A percentile compares a stretch with the other conserved stretches of the same genome.
These are phyloP conservation scores for Rhytidhysteron rufulum DNA, from an alignment of 2,329 filamentous ascomycete species.

Conservation along the genomic window DNA sequence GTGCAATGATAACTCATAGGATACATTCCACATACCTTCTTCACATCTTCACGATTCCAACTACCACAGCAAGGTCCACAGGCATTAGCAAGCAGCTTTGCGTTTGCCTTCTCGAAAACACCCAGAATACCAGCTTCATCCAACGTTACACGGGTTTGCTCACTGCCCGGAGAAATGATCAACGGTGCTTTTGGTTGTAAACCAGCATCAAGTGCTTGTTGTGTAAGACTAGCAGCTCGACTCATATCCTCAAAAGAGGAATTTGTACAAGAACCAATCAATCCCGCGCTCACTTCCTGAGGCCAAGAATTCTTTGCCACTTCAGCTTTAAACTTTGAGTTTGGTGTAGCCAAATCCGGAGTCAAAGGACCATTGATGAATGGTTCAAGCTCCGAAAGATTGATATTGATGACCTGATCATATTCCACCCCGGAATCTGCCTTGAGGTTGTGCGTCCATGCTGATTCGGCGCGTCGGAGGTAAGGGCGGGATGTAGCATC, in stretches of 20 bases:
- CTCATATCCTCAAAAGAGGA: constrained; percentile 86
- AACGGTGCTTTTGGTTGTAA: constrained; percentile 91
- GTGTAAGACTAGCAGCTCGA: constrained; percentile 84
- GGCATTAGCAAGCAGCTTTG: constrained; percentile 90
- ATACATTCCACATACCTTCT: too few species aligned
- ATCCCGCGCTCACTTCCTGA: constrained; percentile 89
- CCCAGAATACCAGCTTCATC: constrained; percentile 84
- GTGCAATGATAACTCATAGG: too few species aligned
- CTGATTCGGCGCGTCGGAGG: constrained; percentile 85
- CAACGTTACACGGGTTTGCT: constrained; percentile 94
- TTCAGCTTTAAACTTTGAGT: constrained; percentile 94
- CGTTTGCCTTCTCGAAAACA: constrained; percentile 95
- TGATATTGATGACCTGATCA: constrained; percentile 93
- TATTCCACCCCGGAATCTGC: constrained; percentile 91
- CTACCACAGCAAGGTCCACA: constrained; percentile 61
- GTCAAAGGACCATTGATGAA: constrained; percentile 99
- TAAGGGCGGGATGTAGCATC: constrained; percentile 81
- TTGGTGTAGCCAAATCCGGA: constrained; percentile 93
- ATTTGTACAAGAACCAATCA: constrained; percentile 99
- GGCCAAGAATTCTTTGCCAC: constrained; percentile 96
- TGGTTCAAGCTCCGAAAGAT: constrained; percentile 90
- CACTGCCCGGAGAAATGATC: constrained; percentile 92
- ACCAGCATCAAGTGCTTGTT: constrained; percentile 86
- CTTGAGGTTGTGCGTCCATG: constrained; percentile 78
- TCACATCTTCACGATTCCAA: constrained; percentile 90